These are phyloP conservation scores for Populus hybrid DNA, from an alignment of 441 rosid species.

Conservation along the genomic window DNA sequence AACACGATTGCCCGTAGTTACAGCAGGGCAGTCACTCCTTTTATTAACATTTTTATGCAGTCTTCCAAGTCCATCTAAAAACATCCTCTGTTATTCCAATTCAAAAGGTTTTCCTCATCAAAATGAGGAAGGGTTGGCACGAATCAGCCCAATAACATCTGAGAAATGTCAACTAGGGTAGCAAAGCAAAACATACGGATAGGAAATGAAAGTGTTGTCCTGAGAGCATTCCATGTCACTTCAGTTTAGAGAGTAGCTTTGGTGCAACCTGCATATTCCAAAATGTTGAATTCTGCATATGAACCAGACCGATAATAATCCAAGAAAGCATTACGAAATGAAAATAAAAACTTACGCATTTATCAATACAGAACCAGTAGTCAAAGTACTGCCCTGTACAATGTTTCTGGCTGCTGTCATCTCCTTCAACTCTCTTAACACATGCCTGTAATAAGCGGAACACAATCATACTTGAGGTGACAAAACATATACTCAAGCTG, in stretches of 20 bases:
- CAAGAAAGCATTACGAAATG: not conserved
- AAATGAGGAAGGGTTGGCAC: not conserved
- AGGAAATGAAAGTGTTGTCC: not conserved
- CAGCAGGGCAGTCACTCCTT: not conserved
- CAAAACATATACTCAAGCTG: not conserved
- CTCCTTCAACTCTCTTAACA: constrained; percentile 50
- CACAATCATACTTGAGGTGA: not conserved
- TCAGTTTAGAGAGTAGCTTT: constrained; percentile 42
- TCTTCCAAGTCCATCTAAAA: not conserved
- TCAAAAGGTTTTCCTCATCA: constrained; percentile 3
- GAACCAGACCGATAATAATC: not conserved
- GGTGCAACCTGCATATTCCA: constrained; percentile 50
- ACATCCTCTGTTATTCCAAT: constrained; percentile 6
- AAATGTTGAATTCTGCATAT: constrained; percentile 5
- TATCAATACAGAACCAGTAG: constrained; percentile 49
- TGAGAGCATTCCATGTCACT: constrained; percentile 23
- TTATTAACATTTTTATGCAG: not conserved
- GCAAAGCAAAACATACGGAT: constrained; percentile 1
- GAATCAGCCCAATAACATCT: not conserved
- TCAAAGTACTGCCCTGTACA: constrained; percentile 72
- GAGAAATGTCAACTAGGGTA: constrained; percentile 6
- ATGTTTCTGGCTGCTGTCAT: constrained; percentile 44
- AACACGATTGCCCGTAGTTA: not conserved
- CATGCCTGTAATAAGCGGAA: constrained; percentile 40
- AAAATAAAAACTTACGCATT: constrained; percentile 43